Evolutionary conservation across 1,284 basidiomycete genomes (phyloP), one percentile per base, ranked within the genome.

Genomic region (Ustilago crameri): DNA sequence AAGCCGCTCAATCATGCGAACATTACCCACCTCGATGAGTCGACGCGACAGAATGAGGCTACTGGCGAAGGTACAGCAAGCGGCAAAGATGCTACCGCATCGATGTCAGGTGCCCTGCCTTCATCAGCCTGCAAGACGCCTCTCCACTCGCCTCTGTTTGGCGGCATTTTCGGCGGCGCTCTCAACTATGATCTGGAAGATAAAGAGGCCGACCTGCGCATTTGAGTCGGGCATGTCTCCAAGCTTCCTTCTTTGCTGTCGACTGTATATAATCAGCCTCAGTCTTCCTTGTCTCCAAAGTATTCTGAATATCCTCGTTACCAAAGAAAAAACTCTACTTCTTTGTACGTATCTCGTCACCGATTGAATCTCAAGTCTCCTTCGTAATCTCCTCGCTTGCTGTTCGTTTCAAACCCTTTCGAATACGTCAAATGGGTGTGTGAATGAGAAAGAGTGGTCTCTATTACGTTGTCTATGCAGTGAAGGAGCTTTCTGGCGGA

Each of bases 41-140:
- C 17, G 5, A 18, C 24, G 9, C 17, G 37, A 20, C 37, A 38
- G 3, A 20, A 30, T 26, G 47, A 40, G 12, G 5, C 30, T 30
- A 18, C 41, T 8, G 38, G 52, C 52, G 26, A 32, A 2, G 37
- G 45, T 57, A 37, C 22, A 14, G 58, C 42, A 8, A 3, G 41
- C 12, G 40, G 40, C 14, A 27, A 24, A 20, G 27, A 34, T 18
- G 63, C 26, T 20, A 20, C 55, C 15, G 27, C 52, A 1, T 58
- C 59, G 2, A 61, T 60, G 41, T 56, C 71, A 0, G 64, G 60
- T 38, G 62, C 60, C 23, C 56, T 72, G 30, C 76, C 75, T 2
- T 75, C 75, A 15, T 79, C 76, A 8, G 73, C 70, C 3, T 75
- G 71, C 60, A 76, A 76, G 50, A 63, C 68, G 17, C 76, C 76